Percentiles rank a stretch among this genome's conserved stretches.
Conservation (phyloP, 352 stramenopile genomes). For the Phytophthora boehmeriae region DNA sequence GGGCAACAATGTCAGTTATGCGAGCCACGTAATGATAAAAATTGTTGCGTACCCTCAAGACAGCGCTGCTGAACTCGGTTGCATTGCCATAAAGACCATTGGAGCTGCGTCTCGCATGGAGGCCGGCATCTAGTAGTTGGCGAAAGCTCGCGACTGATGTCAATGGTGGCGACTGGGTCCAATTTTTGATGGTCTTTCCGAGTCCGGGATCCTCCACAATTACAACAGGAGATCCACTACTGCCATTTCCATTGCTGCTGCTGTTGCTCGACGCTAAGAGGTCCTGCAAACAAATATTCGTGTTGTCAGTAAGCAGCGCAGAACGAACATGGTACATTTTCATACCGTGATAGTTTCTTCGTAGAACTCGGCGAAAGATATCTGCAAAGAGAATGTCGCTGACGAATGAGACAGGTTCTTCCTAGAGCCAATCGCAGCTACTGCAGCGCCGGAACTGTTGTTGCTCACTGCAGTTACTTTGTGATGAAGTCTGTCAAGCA, state of each 20-base stretch:
- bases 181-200: slow-evolving; percentile 36
- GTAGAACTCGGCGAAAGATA: slow-evolving; percentile 62
- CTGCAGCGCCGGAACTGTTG: background rate
- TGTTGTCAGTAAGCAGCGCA: background rate
- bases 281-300: slow-evolving; percentile 21
- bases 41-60: slow-evolving; percentile 42
- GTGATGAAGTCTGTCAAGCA: slow-evolving; percentile 35
- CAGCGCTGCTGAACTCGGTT: slow-evolving; percentile 49
- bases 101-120: slow-evolving; percentile 28
- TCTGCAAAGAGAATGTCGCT: slow-evolving; percentile 35
- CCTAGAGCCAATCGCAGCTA: background rate
- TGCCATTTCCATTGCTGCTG: background rate
- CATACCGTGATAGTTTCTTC: slow-evolving; percentile 56
- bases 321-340: background rate
- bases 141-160: slow-evolving; percentile 25
- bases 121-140: slow-evolving; percentile 34
- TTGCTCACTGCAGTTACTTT: slow-evolving; percentile 34
- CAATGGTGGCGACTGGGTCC: slow-evolving; percentile 37
- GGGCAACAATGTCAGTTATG: background rate
- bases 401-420: slow-evolving; percentile 14
- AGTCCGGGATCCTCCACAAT: slow-evolving; percentile 23
- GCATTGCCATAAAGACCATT: slow-evolving; percentile 49
- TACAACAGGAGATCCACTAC: slow-evolving; percentile 6
- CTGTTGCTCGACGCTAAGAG: slow-evolving; percentile 18
- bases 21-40: background rate